Conservation (phyloP, 495 filamentous ascomycete species). For the Penicillium daleae region DNA sequence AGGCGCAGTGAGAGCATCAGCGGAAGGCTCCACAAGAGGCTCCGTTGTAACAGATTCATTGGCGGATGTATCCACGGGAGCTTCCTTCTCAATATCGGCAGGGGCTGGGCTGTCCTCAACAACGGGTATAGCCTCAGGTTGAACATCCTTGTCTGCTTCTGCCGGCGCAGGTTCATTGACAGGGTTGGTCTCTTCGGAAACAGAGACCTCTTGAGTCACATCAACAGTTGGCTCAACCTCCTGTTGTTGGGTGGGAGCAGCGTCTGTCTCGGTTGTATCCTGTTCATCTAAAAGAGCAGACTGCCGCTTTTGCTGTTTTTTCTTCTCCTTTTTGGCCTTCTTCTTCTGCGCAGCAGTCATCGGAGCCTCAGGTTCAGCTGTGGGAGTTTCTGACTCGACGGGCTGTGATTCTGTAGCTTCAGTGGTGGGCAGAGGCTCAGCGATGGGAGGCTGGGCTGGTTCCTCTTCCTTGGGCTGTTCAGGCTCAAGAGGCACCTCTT, state of each 20-base stretch:
- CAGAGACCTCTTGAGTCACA: slow-evolving; percentile 1
- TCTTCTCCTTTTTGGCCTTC: slow-evolving; percentile 48
- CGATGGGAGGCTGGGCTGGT: background rate
- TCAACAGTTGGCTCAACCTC: background rate
- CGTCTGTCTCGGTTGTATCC: slow-evolving; percentile 13
- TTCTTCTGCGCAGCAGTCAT: slow-evolving; percentile 37
- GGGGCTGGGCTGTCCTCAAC: background rate
- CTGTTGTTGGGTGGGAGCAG: slow-evolving; percentile 22
- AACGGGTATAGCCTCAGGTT: slow-evolving; percentile 8
- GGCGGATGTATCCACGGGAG: background rate
- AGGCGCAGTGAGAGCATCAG: background rate
- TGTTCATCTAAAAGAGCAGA: slow-evolving; percentile 17
- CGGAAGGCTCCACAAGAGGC: background rate
- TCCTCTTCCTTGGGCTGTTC: slow-evolving; percentile 22
- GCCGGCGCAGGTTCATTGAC: background rate
- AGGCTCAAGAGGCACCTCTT: slow-evolving; percentile 14
- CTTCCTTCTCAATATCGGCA: slow-evolving; percentile 5
- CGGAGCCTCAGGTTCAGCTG: slow-evolving; percentile 25
- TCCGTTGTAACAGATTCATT: background rate
- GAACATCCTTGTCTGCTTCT: background rate
- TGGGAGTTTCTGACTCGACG: background rate
- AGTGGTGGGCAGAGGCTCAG: background rate
- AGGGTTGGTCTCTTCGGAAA: background rate
- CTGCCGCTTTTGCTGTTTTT: slow-evolving; percentile 32
- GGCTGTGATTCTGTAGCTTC: background rate